A percentile compares a stretch with the other conserved stretches of the same genome.
These are phyloP conservation scores for Terana coerulea DNA, from an alignment of 768 basidiomycete genomes.

Conservation along the genomic window DNA sequence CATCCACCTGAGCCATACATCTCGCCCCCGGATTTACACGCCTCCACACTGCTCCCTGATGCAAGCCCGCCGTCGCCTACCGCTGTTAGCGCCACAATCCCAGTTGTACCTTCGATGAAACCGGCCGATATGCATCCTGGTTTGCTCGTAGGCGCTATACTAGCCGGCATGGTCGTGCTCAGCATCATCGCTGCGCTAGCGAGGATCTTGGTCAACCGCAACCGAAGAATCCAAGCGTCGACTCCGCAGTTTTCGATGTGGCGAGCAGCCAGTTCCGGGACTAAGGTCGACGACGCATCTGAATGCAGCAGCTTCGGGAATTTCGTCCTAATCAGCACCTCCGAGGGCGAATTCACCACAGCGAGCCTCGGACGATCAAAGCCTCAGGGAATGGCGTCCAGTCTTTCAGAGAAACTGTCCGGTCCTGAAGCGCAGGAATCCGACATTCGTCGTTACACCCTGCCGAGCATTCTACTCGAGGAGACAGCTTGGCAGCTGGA, in stretches of 20 bases:
- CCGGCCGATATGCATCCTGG: conserved; percentile 6
- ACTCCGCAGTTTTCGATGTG: conserved; percentile 8
- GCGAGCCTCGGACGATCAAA: neutral
- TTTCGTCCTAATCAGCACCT: neutral
- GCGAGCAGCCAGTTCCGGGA: neutral
- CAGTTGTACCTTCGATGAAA: neutral
- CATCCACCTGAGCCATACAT: conserved; percentile 13
- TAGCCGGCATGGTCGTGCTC: conserved; percentile 3
- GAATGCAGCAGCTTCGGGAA: neutral
- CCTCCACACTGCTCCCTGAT: conserved; percentile 4
- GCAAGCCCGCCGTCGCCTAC: no score
- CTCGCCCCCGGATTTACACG: conserved; percentile 9
- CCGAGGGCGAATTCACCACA: neutral
- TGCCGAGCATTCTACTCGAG: neutral
- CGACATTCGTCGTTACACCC: neutral
- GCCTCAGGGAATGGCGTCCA: no score
- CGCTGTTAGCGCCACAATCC: neutral
- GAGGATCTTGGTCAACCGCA: neutral
- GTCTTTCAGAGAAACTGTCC: no score
- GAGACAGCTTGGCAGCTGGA: neutral
- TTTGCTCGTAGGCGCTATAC: conserved; percentile 7
- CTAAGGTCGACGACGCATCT: neutral
- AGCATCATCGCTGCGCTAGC: conserved; percentile 1
- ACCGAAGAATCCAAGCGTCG: neutral
- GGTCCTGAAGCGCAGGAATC: neutral